A percentile compares a stretch with the other conserved stretches of the same genome.
These are phyloP conservation scores for Chlamydomonas schloesseri DNA, from an alignment of 139 green algal genomes.

Conservation along the genomic window DNA sequence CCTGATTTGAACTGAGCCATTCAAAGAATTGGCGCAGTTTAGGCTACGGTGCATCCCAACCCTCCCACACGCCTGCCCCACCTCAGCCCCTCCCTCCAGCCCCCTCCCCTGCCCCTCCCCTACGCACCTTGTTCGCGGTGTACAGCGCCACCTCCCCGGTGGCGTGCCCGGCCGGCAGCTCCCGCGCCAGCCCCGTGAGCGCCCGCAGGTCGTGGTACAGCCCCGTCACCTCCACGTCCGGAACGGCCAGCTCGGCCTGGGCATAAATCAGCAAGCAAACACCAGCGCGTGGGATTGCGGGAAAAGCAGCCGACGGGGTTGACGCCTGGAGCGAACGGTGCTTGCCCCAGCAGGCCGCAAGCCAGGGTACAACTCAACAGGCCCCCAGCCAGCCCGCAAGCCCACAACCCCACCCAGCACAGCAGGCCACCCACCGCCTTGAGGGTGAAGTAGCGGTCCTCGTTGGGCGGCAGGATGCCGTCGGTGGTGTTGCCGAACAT, in stretches of 20 bases:
- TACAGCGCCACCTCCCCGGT: slow-evolving; percentile 44
- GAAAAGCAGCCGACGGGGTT: no score
- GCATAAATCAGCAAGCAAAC: no score
- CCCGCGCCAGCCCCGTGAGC: slow-evolving; percentile 33
- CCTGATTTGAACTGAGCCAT: no score
- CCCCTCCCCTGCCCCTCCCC: no score
- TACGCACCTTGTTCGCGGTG: slow-evolving; percentile 47
- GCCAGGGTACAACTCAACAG: not conserved
- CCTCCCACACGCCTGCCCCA: no score
- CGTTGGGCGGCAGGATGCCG: slow-evolving; percentile 27
- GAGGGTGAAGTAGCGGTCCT: slow-evolving; percentile 44
- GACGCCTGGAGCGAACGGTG: no score
- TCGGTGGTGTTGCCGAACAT: slow-evolving; percentile 46
- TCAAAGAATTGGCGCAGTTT: no score
- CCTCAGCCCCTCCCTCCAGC: not conserved
- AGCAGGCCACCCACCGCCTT: slow-evolving; percentile 12
- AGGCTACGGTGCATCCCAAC: no score
- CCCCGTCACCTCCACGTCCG: slow-evolving; percentile 14
- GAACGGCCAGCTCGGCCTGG: slow-evolving; percentile 40
- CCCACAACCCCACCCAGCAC: no score
- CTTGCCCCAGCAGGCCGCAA: no score
- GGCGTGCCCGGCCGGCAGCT: slow-evolving; percentile 23
- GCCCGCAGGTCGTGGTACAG: slow-evolving; percentile 42
- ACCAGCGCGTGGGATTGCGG: no score
- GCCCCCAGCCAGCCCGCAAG: no score